Evolutionary conservation across 441 rosid species (phyloP), one percentile per base, ranked within the genome.

Genomic region (Pelargonium cotyledonis): DNA sequence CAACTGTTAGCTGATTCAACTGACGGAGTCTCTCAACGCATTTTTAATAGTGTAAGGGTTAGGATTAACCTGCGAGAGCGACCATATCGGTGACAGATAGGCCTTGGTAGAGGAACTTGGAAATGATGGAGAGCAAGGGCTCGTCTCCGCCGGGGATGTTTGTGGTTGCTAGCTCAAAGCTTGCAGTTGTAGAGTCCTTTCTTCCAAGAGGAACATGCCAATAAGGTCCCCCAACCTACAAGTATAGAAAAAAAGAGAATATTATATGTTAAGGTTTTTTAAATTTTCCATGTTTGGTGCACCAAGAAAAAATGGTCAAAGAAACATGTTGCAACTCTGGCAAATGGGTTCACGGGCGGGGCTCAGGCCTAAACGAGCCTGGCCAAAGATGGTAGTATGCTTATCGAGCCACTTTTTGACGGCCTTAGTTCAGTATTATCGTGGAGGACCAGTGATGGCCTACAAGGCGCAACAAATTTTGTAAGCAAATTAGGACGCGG

Each of bases 141-240:
- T 88, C 89, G 5, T 86, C 79, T 6, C 90, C 82, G 16, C 76
- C 63, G 5, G 93, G 93, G 51, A 88, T 64, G 68, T 76, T 86
- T 4, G 80, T 5, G 11, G 4, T 26, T 1, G 80, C 83, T 0
- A 83, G 81, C 21, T 67, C 88, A 0, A 76, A 74, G 73, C 80
- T 72, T 51, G 93, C 86, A 8, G 86, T 80, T 57, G 68, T 88
- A 4, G 93, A 84, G 75, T 88, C 93, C 65, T 83, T 88, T 77
- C 93, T 84, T 72, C 93, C 93, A 23, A 88, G 75, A 0, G 90
- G 93, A 73, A 88, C 93, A 57, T 86, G 86, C 93, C 93, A 88
- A 55, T 80, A 84, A 55, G 93, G 90, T 29, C 92, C 92, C 15
- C 90, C 89, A 19, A 88, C 92, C 90, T 86, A 67, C 51, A 73